Percentiles rank a stretch among this genome's conserved stretches.
These are phyloP conservation scores for Nakazawaea laoshanensis DNA, from an alignment of 805 yeast genomes.

Conservation along the genomic window DNA sequence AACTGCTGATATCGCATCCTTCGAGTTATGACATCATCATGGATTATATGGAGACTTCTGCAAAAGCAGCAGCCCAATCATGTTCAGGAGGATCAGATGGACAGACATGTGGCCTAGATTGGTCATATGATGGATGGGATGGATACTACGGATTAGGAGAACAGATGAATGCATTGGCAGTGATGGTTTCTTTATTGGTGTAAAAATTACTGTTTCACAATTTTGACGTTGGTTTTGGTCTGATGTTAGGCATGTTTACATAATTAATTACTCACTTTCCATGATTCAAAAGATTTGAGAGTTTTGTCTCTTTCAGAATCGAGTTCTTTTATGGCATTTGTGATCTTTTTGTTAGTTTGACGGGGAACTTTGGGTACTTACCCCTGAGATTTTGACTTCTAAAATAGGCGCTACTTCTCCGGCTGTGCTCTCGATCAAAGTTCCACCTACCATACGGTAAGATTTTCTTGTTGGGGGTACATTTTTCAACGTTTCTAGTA, in stretches of 20 bases:
- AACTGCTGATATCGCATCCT: conserved; percentile 49
- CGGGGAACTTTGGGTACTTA: conserved; percentile 15
- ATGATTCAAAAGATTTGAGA: conserved; percentile 32
- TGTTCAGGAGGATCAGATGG: conserved; percentile 72
- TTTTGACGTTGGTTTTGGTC: conserved; percentile 37
- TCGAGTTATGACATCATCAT: conserved; percentile 30
- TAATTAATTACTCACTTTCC: conserved; percentile 28
- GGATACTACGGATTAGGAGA: conserved; percentile 68
- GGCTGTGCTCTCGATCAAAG: conserved; percentile 74
- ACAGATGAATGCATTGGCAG: conserved; percentile 68
- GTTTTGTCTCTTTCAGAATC: conserved; percentile 28
- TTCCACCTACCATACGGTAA: conserved; percentile 91
- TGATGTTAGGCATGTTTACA: conserved; percentile 2
- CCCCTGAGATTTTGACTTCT: conserved; percentile 44
- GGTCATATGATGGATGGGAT: conserved; percentile 58
- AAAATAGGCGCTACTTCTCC: conserved; percentile 65
- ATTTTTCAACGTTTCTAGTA: conserved; percentile 44
- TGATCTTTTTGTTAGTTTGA: conserved; percentile 14
- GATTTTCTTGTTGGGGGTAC: conserved; percentile 62
- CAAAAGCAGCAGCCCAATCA: conserved; percentile 59
- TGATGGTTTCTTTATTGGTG: conserved; percentile 34
- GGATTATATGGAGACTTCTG: conserved; percentile 32
- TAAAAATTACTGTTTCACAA: conserved; percentile 23
- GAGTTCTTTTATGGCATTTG: conserved; percentile 28
- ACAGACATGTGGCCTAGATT: conserved; percentile 67